These are phyloP conservation scores for Pyrenophora tritici-repentis DNA, from an alignment of 2,329 filamentous ascomycete genomes.

Conservation along the genomic window DNA sequence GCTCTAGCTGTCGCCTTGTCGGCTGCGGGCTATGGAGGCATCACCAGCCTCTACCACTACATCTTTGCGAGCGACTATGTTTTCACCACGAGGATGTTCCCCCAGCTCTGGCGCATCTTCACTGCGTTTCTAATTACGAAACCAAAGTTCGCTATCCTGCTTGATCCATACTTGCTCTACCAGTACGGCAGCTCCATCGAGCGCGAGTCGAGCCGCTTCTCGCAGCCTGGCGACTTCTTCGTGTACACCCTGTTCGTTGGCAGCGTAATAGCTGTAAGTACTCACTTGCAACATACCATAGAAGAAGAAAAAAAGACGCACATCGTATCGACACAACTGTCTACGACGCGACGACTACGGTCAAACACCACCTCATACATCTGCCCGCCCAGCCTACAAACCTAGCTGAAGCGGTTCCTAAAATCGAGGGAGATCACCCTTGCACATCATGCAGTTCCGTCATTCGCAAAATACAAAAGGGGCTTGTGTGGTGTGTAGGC, in stretches of 20 bases:
- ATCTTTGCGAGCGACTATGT: slow-evolving; percentile 60
- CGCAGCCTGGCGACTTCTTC: slow-evolving; percentile 75
- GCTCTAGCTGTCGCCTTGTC: slow-evolving; percentile 68
- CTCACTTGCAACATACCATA: slow-evolving; percentile 14
- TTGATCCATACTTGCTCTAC: slow-evolving; percentile 81
- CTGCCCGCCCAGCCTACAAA: slow-evolving; percentile 56
- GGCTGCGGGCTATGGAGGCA: slow-evolving; percentile 61
- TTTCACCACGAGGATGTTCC: slow-evolving; percentile 58
- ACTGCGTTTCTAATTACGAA: slow-evolving; percentile 65
- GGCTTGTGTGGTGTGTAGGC: slow-evolving; percentile 54
- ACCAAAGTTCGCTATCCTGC: slow-evolving; percentile 61
- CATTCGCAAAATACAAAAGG: slow-evolving; percentile 57
- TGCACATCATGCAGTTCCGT: slow-evolving; percentile 54
- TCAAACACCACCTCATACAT: slow-evolving; percentile 61
- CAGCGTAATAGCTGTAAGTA: slow-evolving; percentile 76
- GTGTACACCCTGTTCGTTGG: slow-evolving; percentile 79
- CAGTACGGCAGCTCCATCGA: slow-evolving; percentile 78
- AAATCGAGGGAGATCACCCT: slow-evolving; percentile 60
- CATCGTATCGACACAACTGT: slow-evolving; percentile 27
- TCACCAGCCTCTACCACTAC: slow-evolving; percentile 59
- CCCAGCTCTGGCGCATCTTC: slow-evolving; percentile 64
- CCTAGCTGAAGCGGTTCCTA: slow-evolving; percentile 62
- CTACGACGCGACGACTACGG: slow-evolving; percentile 19
- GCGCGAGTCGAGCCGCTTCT: slow-evolving; percentile 71
- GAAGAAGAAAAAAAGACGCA: slow-evolving; percentile 9